Evolutionary conservation across 1,139 yeast genomes (phyloP).

Genomic region (Zygosaccharomyces sapae): DNA sequence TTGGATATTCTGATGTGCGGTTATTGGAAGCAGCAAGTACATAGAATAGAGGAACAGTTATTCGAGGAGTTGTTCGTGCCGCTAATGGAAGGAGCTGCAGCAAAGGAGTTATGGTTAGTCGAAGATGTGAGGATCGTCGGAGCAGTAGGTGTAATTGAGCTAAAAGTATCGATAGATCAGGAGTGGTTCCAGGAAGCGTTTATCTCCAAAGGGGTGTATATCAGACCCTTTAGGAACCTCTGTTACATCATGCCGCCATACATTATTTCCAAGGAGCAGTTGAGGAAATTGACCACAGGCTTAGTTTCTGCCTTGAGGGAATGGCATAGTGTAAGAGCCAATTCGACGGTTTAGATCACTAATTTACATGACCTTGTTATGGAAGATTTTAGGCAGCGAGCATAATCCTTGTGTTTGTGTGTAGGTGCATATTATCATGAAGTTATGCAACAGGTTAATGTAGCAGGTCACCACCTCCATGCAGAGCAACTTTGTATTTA

Average conservation of each 20-base stretch:
- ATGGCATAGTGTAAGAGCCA: neutral
- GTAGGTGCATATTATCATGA: too few species aligned
- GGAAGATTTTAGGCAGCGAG: slow-evolving; percentile 7
- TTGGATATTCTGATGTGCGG: slow-evolving; percentile 32
- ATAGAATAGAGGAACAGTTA: slow-evolving; percentile 26
- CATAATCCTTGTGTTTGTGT: too few species aligned
- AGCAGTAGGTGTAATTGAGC: slow-evolving; percentile 36
- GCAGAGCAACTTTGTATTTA: too few species aligned
- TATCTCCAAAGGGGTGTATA: slow-evolving; percentile 27
- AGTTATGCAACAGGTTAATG: too few species aligned
- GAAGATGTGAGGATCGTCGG: slow-evolving; percentile 32
- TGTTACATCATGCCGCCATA: slow-evolving; percentile 35
- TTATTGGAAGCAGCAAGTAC: slow-evolving; percentile 27
- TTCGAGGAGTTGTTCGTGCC: slow-evolving; percentile 21
- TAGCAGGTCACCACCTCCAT: too few species aligned
- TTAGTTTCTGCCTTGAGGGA: neutral
- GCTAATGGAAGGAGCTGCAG: slow-evolving; percentile 15
- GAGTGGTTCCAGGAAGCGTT: slow-evolving; percentile 25
- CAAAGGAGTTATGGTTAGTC: slow-evolving; percentile 17
- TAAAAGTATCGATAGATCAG: slow-evolving; percentile 24
- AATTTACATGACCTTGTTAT: slow-evolving; percentile 23
- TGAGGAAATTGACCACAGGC: slow-evolving; percentile 3
- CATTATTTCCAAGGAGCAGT: slow-evolving; percentile 23
- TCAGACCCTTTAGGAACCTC: slow-evolving; percentile 32
- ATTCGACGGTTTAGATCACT: slow-evolving; percentile 13